Evolutionary conservation across 306 rosid species (phyloP).

Genomic region (Quillaja saponaria): DNA sequence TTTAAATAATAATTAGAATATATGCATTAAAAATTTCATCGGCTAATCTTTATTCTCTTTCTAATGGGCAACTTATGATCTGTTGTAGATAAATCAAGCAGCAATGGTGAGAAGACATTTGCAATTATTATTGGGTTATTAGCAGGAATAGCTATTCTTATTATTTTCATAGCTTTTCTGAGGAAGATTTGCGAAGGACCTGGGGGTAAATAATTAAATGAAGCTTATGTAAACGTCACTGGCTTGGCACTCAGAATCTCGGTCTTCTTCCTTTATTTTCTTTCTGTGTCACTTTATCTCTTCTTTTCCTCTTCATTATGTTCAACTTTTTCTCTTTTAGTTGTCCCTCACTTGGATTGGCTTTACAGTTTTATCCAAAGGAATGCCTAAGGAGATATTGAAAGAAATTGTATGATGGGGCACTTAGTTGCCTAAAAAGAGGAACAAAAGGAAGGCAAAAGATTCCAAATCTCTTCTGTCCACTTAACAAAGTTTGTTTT

Average conservation of each 20-base stretch:
- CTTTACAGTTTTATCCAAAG: slow-evolving; percentile 28
- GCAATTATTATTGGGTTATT: slow-evolving; percentile 84
- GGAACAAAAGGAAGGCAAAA: slow-evolving; percentile 29
- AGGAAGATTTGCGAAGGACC: slow-evolving; percentile 55
- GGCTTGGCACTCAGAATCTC: slow-evolving; percentile 35
- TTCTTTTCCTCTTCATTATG: slow-evolving; percentile 22
- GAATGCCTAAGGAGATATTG: slow-evolving; percentile 33
- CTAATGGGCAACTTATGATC: slow-evolving; percentile 9
- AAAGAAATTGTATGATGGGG: slow-evolving; percentile 35
- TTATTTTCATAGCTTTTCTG: slow-evolving; percentile 72
- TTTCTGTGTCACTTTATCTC: slow-evolving; percentile 35
- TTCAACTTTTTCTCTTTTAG: slow-evolving; percentile 10
- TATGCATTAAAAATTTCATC: too few species aligned
- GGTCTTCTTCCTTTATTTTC: slow-evolving; percentile 33
- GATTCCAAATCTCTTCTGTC: slow-evolving; percentile 39
- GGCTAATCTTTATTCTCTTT: not conserved
- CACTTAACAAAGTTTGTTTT: slow-evolving; percentile 41
- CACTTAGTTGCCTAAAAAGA: slow-evolving; percentile 34
- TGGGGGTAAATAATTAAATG: slow-evolving; percentile 41
- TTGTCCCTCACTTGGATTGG: slow-evolving; percentile 17
- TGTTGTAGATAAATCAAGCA: slow-evolving; percentile 53
- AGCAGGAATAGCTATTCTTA: slow-evolving; percentile 80
- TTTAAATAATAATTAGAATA: too few species aligned
- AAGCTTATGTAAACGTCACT: slow-evolving; percentile 17
- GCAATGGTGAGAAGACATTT: slow-evolving; percentile 78